phyloP scores from a whole-genome alignment of 768 basidiomycete genomes.

The Russula compacta region DNA sequence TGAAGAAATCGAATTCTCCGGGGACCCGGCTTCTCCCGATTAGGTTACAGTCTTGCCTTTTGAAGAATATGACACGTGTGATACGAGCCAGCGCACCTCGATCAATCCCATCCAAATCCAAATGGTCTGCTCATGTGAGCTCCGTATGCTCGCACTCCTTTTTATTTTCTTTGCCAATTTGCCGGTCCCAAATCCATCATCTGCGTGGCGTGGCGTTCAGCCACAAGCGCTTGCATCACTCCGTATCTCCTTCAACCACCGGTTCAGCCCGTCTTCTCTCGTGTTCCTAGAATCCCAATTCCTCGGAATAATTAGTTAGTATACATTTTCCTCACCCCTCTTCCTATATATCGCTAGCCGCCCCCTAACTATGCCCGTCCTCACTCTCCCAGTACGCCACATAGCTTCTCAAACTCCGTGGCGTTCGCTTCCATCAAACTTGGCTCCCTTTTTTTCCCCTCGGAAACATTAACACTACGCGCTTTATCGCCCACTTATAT shows the following conservation, averaged over 20 bases:
- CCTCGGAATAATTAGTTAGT: slow-evolving; percentile 3
- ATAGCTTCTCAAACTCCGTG: slow-evolving; percentile 12
- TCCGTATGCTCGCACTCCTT: background rate
- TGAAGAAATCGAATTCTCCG: background rate
- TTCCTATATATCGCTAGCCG: background rate
- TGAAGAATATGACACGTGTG: slow-evolving; percentile 7
- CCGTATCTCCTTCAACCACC: background rate
- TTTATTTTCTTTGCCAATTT: background rate
- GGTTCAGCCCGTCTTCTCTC: background rate
- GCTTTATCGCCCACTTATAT: slow-evolving; percentile 2
- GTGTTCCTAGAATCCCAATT: background rate
- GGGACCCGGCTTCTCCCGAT: slow-evolving; percentile 14
- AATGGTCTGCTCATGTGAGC: background rate
- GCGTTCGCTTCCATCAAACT: slow-evolving; percentile 9
- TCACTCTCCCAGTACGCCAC: background rate
- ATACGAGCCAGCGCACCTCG: background rate
- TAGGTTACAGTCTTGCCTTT: slow-evolving; percentile 20
- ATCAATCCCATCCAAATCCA: background rate
- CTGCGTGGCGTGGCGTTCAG: slow-evolving; percentile 4
- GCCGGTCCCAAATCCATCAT: slow-evolving; percentile 5
- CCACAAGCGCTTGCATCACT: slow-evolving; percentile 15
- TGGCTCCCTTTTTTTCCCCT: background rate
- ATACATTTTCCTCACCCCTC: background rate
- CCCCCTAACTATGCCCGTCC: too few species aligned
- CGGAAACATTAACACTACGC: background rate